Conservation (phyloP, 805 yeast genomes). For the Wickerhamomyces chambardii region DNA sequence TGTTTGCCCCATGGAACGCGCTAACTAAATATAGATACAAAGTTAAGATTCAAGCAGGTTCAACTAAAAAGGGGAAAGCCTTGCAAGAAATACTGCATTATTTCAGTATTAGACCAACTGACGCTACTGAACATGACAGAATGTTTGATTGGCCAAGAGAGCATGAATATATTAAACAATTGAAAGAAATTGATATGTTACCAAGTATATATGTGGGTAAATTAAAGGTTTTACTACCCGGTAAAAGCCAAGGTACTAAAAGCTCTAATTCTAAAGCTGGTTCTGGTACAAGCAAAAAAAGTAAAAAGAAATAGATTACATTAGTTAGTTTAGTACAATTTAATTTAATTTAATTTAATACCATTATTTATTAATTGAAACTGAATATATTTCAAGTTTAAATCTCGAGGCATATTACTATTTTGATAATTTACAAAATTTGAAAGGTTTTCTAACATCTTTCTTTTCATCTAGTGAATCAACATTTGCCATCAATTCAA, state of each 20-base stretch:
- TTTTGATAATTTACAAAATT: too few relatives aligned
- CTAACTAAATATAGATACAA: conserved; percentile 69
- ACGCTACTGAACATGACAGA: conserved; percentile 30
- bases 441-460: too few relatives aligned
- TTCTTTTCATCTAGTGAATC: too few relatives aligned
- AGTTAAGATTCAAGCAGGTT: conserved; percentile 71
- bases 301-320: conserved; percentile 2
- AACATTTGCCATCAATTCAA: too few relatives aligned
- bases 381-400: too few relatives aligned
- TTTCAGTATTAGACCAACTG: conserved; percentile 43
- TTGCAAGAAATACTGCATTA: conserved; percentile 56
- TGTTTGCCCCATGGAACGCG: conserved; percentile 91
- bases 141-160: conserved; percentile 66
- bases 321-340: too few relatives aligned
- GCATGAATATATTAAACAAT: conserved; percentile 40
- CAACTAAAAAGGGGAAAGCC: conserved; percentile 83
- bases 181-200: conserved; percentile 60
- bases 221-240: conserved; percentile 55
- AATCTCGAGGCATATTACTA: too few relatives aligned
- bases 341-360: too few relatives aligned
- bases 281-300: conserved; percentile 12
- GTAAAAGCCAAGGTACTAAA: conserved; percentile 22
- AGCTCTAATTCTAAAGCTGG: conserved; percentile 12
- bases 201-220: conserved; percentile 65
- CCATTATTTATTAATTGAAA: too few relatives aligned